Evolutionary conservation across 192 early-diverging fungal genomes (phyloP).

Genomic region (Entomortierella chlamydospora): DNA sequence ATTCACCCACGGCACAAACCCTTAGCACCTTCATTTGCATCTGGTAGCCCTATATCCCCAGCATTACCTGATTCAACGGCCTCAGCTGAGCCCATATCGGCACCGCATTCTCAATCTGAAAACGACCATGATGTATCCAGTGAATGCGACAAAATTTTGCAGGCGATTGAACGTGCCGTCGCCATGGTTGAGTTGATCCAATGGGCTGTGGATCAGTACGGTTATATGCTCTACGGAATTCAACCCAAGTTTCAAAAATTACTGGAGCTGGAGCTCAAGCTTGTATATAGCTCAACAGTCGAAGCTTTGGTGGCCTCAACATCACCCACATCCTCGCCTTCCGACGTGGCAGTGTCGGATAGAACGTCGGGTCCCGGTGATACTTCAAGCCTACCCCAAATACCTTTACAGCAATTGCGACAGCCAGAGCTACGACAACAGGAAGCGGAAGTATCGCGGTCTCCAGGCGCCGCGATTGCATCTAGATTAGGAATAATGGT

Average conservation of each 20-base stretch:
- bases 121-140: not conserved
- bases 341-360: not conserved
- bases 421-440: not conserved
- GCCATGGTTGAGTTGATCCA: conserved; percentile 53
- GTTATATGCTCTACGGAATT: conserved; percentile 63
- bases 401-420: not conserved
- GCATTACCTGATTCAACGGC: no score
- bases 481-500: conserved; percentile 26
- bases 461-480: not conserved
- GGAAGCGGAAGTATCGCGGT: not conserved
- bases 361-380: not conserved
- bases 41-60: no score
- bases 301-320: conserved; percentile 4
- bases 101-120: not conserved
- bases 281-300: conserved; percentile 18
- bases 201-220: conserved; percentile 64
- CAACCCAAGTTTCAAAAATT: conserved; percentile 53
- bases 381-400: not conserved
- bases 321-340: not conserved
- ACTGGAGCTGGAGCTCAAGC: conserved; percentile 62
- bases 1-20: not conserved
- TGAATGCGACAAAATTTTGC: conserved; percentile 23
- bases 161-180: conserved; percentile 19
- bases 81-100: no score
- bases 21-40: not conserved